Evolutionary conservation across 805 yeast genomes (phyloP).

Genomic region (Candida takata): DNA sequence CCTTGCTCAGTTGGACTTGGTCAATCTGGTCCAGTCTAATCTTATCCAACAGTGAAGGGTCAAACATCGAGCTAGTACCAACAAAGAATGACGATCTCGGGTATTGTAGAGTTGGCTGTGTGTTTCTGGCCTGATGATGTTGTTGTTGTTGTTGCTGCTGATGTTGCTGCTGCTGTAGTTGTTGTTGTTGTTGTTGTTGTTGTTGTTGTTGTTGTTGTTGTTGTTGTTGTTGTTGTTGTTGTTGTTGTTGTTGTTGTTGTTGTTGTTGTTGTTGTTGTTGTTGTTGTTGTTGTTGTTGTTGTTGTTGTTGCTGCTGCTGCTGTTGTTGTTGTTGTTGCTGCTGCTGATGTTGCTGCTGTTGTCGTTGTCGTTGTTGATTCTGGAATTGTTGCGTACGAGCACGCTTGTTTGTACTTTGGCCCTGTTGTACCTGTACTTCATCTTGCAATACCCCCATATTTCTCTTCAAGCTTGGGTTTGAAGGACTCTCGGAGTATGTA

Average conservation of each 20-base stretch:
- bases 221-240: too few relatives aligned
- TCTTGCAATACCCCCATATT: conserved; percentile 20
- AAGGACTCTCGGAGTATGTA: conserved; percentile 57
- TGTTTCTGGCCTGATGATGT: conserved; percentile 12
- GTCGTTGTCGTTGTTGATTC: not conserved
- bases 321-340: conserved; percentile 2
- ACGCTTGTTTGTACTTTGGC: conserved; percentile 6
- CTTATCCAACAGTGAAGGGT: conserved; percentile 57
- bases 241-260: not conserved
- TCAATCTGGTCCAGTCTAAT: conserved; percentile 65
- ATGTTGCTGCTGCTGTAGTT: conserved; percentile 2
- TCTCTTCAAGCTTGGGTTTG: conserved; percentile 32
- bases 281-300: conserved; percentile 7
- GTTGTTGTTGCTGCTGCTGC: conserved; percentile 6
- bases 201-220: conserved; percentile 3
- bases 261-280: conserved; percentile 1
- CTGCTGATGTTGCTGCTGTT: conserved; percentile 3
- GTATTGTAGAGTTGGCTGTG: conserved; percentile 53
- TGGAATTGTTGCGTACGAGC: conserved; percentile 2
- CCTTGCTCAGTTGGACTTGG: conserved; percentile 66
- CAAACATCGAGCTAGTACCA: conserved; percentile 85
- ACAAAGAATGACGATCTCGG: conserved; percentile 86
- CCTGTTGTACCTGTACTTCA: conserved; percentile 3
- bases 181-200: conserved; percentile 3
- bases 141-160: conserved; percentile 7